phyloP scores from a whole-genome alignment of 2,329 filamentous ascomycete species.

The Podosphaera aphanis region DNA sequence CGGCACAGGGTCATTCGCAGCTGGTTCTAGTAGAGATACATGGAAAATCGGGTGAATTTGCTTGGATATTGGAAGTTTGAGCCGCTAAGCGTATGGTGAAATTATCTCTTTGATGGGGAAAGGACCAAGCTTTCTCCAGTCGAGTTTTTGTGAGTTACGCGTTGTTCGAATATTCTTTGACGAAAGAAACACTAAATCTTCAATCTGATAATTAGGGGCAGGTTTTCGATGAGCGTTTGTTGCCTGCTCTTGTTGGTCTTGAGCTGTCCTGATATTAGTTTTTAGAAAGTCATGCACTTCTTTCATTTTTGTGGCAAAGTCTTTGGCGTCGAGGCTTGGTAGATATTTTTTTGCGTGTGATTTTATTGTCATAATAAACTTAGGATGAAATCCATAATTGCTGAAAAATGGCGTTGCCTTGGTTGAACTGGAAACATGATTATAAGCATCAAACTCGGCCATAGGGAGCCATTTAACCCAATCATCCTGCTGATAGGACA shows the following conservation, averaged over 20 bases:
- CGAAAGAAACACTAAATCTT: conserved; percentile 1
- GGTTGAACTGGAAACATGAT: too few species aligned
- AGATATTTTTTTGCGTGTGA: too few species aligned
- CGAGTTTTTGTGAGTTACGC: neutral
- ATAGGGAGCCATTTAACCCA: too few species aligned
- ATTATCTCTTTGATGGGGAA: conserved; percentile 1
- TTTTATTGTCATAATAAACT: too few species aligned
- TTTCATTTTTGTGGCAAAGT: neutral
- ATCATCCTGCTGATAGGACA: conserved; percentile 3
- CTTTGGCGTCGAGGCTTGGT: neutral
- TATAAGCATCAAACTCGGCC: too few species aligned
- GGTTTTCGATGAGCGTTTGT: neutral
- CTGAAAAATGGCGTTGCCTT: too few species aligned
- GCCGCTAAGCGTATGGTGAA: neutral
- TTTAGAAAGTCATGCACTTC: neutral
- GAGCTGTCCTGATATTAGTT: neutral
- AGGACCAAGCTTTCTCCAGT: conserved; percentile 1
- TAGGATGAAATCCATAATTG: too few species aligned
- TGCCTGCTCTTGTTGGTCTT: neutral
- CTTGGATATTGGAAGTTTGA: neutral
- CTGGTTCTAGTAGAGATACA: conserved; percentile 2
- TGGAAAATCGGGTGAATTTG: conserved; percentile 2
- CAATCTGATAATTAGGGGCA: neutral
- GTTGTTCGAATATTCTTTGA: conserved; percentile 1
- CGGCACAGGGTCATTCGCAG: neutral